Evolutionary conservation across 208 protist species (phyloP), one percentile per base, ranked within the genome.

Genomic region (Phytomonas sp.): DNA sequence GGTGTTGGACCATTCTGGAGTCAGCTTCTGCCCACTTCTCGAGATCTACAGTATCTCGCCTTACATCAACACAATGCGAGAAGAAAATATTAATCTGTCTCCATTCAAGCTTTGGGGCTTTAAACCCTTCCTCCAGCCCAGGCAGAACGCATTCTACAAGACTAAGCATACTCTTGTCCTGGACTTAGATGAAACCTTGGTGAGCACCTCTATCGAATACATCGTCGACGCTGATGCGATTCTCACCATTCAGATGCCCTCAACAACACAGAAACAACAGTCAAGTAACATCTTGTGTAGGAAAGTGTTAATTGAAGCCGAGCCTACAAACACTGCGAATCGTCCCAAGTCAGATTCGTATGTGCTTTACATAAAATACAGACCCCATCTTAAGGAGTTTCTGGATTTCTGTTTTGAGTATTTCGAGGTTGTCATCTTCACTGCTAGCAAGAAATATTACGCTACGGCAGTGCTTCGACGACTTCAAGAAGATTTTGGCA

Each of bases 371-470:
- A 63, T 89, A 28, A 80, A 81, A 61, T 83, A 80, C 60, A 73
- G 84, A 29, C 81, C 79, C 17, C 68, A 74, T 60, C 74, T 89
- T 6, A 36, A 36, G 3, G 32, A 67, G 4, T 89, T 89, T 67
- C 73, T 89, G 7, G 26, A 56, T 15, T 82, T 73, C 72, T 68
- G 73, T 33, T 65, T 79, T 17, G 56, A 66, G 8, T 34, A 77
- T 67, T 89, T 79, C 66, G 81, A 89, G 63, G 81, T 89, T 13
- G 69, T 89, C 62, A 75, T 89, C 62, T 87, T 89, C 66, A 89
- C 84, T 9, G 84, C 81, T 31, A 82, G 78, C 43, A 70, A 74
- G n/a, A 68, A 68, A 37, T 66, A 76, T 63, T 89, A 89, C 63
- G 77, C 70, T 9, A 51, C 60, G 9, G 72, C 76, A 15, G 70